Evolutionary conservation across 2,329 filamentous ascomycete species (phyloP), one percentile per base, ranked within the genome.

Genomic region (Phaeoacremonium minimum): DNA sequence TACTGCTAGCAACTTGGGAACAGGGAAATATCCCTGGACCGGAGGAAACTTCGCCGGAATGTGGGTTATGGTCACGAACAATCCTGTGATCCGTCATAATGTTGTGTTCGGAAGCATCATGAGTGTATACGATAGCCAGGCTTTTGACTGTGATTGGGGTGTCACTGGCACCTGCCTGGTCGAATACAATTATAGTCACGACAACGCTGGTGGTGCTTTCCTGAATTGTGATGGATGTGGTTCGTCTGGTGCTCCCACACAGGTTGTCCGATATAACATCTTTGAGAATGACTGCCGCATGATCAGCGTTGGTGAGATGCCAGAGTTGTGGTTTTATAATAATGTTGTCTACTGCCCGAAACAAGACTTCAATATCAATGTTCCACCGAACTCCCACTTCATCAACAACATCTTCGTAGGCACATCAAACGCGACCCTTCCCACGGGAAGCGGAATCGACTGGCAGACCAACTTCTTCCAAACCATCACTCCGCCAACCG

Each of bases 71-170:
- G 47, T 45, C 14, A 32, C 36, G 31, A 35, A 42, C 37, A 38
- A 48, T 19, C 35, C 48, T 22, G 36, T 40, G 22, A 46, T 51
- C 22, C 35, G 39, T 6, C 45, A 44, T 36, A 52, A 52, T 28
- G 49, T 51, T 22, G 49, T 52, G 9, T 43, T 45, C 30, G 44
- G 47, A 17, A 47, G 43, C 30, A 40, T 45, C 41, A 52, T 51
- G 48, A 48, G 45, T 7, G 17, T 29, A 4, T 8, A 41, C 15
- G 49, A 52, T 34, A 52, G 49, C 40, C 28, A 49, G 35, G 48
- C 48, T 6, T 52, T 52, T 32, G 49, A 52, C 36, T 52, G 49
- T 35, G 49, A 52, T 38, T 51, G 46, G 48, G 49, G 49, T 28
- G 48, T 49, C 30, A 43, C 43, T n/a, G 49, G 49, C 30, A 48